Conservation (phyloP, 1,284 basidiomycete genomes). For the Boletus semigastroideus region DNA sequence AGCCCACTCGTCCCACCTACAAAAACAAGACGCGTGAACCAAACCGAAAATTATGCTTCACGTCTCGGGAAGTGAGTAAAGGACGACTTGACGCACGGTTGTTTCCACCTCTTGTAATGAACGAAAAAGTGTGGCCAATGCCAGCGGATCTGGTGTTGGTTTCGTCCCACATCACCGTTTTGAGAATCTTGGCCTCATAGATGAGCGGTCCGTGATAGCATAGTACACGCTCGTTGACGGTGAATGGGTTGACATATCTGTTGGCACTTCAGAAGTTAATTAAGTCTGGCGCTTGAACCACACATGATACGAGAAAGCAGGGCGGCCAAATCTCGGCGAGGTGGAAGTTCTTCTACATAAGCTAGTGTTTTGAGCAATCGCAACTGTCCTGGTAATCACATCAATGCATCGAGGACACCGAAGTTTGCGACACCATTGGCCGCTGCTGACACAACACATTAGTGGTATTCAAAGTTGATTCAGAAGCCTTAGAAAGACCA, state of each 20-base stretch:
- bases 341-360: too few species aligned
- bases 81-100: constrained; percentile 66
- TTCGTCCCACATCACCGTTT: constrained; percentile 76
- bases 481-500: too few species aligned
- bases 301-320: too few species aligned
- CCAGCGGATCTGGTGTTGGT: constrained; percentile 64
- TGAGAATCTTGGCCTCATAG: constrained; percentile 80
- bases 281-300: too few species aligned
- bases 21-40: background rate
- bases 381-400: too few species aligned
- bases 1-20: constrained; percentile 99
- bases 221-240: constrained; percentile 24
- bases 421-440: too few species aligned
- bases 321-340: too few species aligned
- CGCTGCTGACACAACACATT: too few species aligned
- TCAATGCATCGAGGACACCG: too few species aligned
- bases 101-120: constrained; percentile 99
- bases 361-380: too few species aligned
- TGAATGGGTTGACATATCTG: constrained; percentile 21
- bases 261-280: background rate
- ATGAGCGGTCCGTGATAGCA: constrained; percentile 31
- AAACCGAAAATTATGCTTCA: background rate
- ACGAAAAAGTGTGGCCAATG: constrained; percentile 87
- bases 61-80: background rate
- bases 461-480: too few species aligned